phyloP scores from a whole-genome alignment of 768 basidiomycete species.

The Dentipellis fragilis region DNA sequence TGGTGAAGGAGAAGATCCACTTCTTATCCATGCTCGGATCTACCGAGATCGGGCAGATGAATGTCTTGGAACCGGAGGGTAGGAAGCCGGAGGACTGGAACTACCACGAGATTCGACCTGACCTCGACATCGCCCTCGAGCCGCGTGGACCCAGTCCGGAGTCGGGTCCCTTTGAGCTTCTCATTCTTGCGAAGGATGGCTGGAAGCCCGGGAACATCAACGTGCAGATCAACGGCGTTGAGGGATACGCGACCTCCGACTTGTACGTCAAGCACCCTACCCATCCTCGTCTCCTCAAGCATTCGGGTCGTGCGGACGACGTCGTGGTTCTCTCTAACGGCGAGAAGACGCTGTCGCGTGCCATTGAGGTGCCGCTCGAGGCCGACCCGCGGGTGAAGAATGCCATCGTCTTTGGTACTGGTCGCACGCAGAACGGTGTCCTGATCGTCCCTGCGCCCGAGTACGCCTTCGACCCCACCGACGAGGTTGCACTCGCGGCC shows the following conservation, averaged over 20 bases:
- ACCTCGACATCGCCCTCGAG: slow-evolving; percentile 13
- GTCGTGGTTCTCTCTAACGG: slow-evolving; percentile 20
- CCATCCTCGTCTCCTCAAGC: slow-evolving; percentile 22
- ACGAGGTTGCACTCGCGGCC: background rate
- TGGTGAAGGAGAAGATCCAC: slow-evolving; percentile 5
- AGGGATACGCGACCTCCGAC: background rate
- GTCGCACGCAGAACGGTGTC: slow-evolving; percentile 6
- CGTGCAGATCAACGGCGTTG: background rate
- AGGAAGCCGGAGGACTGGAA: slow-evolving; percentile 3
- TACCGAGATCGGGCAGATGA: slow-evolving; percentile 7
- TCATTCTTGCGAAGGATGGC: background rate
- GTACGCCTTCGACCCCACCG: background rate
- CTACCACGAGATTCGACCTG: slow-evolving; percentile 13
- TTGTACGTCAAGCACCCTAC: background rate
- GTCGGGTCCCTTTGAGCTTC: slow-evolving; percentile 14
- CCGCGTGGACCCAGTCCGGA: slow-evolving; percentile 10
- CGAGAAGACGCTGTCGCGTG: background rate
- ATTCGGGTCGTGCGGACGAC: slow-evolving; percentile 19
- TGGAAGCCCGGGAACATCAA: background rate
- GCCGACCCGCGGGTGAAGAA: background rate
- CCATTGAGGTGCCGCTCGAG: background rate
- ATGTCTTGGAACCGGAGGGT: slow-evolving; percentile 5
- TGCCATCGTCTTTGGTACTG: slow-evolving; percentile 3
- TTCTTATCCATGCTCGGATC: slow-evolving; percentile 5
- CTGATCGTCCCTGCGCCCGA: background rate